A percentile compares a stretch with the other conserved stretches of the same genome.
phyloP scores from a whole-genome alignment of 805 yeast genomes.

The Tetrapisispora taiwanensis region DNA sequence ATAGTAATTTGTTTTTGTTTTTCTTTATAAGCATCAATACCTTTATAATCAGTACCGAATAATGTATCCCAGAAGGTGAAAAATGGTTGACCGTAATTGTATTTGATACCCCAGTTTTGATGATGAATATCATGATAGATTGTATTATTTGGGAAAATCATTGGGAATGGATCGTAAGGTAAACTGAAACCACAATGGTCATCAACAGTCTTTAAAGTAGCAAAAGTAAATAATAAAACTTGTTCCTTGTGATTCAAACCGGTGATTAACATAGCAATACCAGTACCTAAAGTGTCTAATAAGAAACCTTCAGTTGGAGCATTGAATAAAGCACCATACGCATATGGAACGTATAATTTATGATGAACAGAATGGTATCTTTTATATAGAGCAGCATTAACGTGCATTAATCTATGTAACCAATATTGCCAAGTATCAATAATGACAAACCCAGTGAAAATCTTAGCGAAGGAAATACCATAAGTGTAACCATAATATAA shows the following conservation, averaged over 20 bases:
- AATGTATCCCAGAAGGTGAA: conserved; percentile 86
- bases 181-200: conserved; percentile 97
- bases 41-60: conserved; percentile 61
- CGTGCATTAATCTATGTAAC: conserved; percentile 83
- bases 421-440: conserved; percentile 94
- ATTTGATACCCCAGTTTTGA: conserved; percentile 89
- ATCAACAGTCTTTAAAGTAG: conserved; percentile 93
- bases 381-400: conserved; percentile 63
- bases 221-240: conserved; percentile 64
- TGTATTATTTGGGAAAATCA: conserved; percentile 87
- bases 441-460: conserved; percentile 54
- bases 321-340: conserved; percentile 91
- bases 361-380: conserved; percentile 92
- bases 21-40: conserved; percentile 37
- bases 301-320: conserved; percentile 90
- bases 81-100: conserved; percentile 91
- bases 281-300: conserved; percentile 88
- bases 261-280: conserved; percentile 58
- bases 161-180: conserved; percentile 86
- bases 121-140: conserved; percentile 96
- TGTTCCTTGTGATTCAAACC: conserved; percentile 69
- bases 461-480: conserved; percentile 49
- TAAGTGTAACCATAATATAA: conserved; percentile 50
- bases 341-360: conserved; percentile 88
- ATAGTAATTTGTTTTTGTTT: conserved; percentile 60